phyloP scores from a whole-genome alignment of 331 rosid genomes.

The Erythrophleum ivorense region DNA sequence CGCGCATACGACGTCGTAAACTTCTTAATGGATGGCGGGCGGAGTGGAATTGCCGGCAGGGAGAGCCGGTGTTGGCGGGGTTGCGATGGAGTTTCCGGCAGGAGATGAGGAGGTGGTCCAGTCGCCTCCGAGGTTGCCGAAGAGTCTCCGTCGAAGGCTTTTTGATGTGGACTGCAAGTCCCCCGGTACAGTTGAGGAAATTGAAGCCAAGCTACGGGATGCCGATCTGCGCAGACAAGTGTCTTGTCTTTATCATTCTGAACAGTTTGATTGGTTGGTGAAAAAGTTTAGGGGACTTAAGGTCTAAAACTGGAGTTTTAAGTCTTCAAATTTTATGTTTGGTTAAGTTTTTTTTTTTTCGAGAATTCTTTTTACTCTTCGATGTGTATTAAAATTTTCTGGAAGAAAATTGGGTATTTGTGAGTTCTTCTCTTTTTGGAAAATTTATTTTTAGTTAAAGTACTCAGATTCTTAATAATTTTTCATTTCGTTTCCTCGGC shows the following conservation, averaged over 20 bases:
- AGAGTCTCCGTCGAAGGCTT: constrained; percentile 75
- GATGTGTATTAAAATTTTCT: constrained; percentile 35
- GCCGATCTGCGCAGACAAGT: constrained; percentile 98
- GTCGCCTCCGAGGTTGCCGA: constrained; percentile 72
- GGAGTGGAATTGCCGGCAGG: constrained; percentile 57
- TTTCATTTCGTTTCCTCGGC: constrained; percentile 3
- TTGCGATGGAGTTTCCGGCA: constrained; percentile 57
- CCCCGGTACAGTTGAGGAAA: constrained; percentile 79
- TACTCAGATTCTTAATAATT: neutral
- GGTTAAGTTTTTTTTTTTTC: neutral
- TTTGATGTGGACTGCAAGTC: constrained; percentile 64
- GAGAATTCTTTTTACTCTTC: neutral
- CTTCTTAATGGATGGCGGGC: constrained; percentile 50
- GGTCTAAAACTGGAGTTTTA: constrained; percentile 14
- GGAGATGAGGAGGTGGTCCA: constrained; percentile 51
- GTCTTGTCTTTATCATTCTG: constrained; percentile 5
- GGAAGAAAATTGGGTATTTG: neutral
- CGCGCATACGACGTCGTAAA: constrained; percentile 29
- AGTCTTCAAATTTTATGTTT: neutral
- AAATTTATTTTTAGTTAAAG: neutral
- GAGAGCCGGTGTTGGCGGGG: constrained; percentile 36
- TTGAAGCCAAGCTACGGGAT: constrained; percentile 81
- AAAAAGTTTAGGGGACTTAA: constrained; percentile 32
- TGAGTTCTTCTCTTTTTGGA: constrained; percentile 14
- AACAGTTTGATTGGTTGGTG: constrained; percentile 38